phyloP scores from a whole-genome alignment of 768 basidiomycete genomes.

The Tulasnella sp. region DNA sequence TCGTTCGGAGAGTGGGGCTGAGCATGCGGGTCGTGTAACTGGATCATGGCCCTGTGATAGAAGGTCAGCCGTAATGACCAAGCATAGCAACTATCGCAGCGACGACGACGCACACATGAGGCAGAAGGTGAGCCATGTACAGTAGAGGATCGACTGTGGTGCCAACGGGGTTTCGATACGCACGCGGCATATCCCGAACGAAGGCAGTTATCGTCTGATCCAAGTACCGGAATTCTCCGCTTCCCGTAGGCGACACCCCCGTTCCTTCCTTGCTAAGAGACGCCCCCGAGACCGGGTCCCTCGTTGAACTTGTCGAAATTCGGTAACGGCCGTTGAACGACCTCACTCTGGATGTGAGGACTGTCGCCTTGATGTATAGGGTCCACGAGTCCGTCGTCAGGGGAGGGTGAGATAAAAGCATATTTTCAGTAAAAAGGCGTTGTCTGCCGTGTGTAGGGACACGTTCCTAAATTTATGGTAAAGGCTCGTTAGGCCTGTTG shows the following conservation, averaged over 20 bases:
- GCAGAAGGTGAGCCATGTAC: conserved; percentile 35
- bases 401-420: conserved; percentile 54
- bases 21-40: background rate
- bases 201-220: conserved; percentile 51
- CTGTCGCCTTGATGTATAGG: conserved; percentile 59
- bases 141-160: conserved; percentile 42
- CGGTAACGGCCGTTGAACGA: conserved; percentile 14
- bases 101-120: conserved; percentile 23
- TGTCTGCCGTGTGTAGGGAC: conserved; percentile 32
- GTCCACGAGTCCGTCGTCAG: conserved; percentile 62
- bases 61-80: background rate
- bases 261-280: background rate
- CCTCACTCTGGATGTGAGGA: conserved; percentile 44
- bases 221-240: conserved; percentile 54
- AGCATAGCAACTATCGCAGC: background rate
- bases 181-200: conserved; percentile 47
- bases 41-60: background rate
- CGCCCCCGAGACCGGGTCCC: background rate
- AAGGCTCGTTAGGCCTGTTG: background rate
- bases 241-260: conserved; percentile 42
- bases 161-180: conserved; percentile 46
- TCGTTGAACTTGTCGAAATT: background rate
- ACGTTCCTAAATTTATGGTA: background rate
- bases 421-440: conserved; percentile 54
- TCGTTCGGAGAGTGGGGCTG: background rate